Conservation (phyloP, 345 rosid genomes). For the Salix exigua region DNA sequence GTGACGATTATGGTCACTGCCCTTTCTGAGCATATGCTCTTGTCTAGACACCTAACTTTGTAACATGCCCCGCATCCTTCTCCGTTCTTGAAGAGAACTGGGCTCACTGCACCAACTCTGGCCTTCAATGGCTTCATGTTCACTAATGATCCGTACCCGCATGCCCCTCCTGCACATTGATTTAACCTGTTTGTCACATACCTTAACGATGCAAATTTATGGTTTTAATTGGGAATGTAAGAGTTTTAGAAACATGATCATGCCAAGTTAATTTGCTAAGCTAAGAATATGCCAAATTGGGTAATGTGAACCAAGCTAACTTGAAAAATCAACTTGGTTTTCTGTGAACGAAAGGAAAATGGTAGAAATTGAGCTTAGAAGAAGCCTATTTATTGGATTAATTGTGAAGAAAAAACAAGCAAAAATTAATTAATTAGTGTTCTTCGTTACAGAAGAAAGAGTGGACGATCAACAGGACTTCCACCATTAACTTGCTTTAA, state of each 20-base stretch:
- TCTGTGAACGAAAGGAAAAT: too few species aligned
- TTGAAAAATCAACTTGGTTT: too few species aligned
- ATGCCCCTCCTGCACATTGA: slow-evolving; percentile 72
- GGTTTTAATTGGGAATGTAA: neutral
- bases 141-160: slow-evolving; percentile 88
- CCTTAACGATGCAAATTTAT: neutral
- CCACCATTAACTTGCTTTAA: neutral
- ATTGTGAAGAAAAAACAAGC: too few species aligned
- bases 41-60: slow-evolving; percentile 76
- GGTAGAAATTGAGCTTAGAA: too few species aligned
- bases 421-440: too few species aligned
- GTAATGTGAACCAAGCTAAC: too few species aligned
- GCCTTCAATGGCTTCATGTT: slow-evolving; percentile 85
- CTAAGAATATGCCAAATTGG: neutral
- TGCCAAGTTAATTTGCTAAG: neutral
- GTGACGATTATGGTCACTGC: slow-evolving; percentile 89
- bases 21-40: slow-evolving; percentile 65
- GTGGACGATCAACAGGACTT: neutral
- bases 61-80: slow-evolving; percentile 96
- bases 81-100: slow-evolving; percentile 70
- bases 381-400: too few species aligned
- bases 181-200: neutral
- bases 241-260: neutral
- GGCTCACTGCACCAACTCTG: slow-evolving; percentile 88
- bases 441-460: neutral